Evolutionary conservation across 371 early-diverging fungal species (phyloP).

Genomic region (Lichtheimia hyalospora): DNA sequence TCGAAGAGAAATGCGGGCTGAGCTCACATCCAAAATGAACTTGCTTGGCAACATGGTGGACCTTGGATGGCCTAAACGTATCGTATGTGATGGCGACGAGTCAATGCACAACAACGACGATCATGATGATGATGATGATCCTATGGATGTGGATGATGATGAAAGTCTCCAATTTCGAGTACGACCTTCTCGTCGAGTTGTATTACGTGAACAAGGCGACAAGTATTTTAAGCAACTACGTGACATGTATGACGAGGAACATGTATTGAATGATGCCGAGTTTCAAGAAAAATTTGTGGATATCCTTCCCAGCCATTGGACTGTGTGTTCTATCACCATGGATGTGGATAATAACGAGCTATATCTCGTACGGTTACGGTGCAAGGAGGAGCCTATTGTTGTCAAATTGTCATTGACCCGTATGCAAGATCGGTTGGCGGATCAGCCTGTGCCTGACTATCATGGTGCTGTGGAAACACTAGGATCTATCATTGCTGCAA

Average conservation of each 20-base stretch:
- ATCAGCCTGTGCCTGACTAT: constrained; percentile 34
- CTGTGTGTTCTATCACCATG: constrained; percentile 73
- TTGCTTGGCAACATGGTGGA: neutral
- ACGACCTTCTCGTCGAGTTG: constrained; percentile 8
- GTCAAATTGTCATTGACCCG: constrained; percentile 76
- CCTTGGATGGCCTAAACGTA: constrained; percentile 29
- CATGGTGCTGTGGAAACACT: constrained; percentile 44
- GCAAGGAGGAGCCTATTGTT: constrained; percentile 51
- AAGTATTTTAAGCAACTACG: constrained; percentile 31
- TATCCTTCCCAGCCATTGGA: constrained; percentile 65
- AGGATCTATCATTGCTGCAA: constrained; percentile 56
- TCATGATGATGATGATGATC: constrained; percentile 14
- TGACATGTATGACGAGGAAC: constrained; percentile 38
- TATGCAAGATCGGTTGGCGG: constrained; percentile 44
- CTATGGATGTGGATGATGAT: constrained; percentile 8
- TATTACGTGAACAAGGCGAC: constrained; percentile 7
- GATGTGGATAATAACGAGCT: constrained; percentile 64
- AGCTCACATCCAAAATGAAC: constrained; percentile 34
- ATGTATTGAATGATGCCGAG: constrained; percentile 24
- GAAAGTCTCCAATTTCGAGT: neutral
- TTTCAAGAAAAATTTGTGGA: constrained; percentile 53
- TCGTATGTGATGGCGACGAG: neutral
- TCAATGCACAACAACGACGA: too few species aligned
- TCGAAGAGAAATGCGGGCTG: constrained; percentile 55
- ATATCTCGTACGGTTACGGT: constrained; percentile 63